Evolutionary conservation across 1,139 yeast species (phyloP), one percentile per base, ranked within the genome.

Genomic region (Pichia sp.): DNA sequence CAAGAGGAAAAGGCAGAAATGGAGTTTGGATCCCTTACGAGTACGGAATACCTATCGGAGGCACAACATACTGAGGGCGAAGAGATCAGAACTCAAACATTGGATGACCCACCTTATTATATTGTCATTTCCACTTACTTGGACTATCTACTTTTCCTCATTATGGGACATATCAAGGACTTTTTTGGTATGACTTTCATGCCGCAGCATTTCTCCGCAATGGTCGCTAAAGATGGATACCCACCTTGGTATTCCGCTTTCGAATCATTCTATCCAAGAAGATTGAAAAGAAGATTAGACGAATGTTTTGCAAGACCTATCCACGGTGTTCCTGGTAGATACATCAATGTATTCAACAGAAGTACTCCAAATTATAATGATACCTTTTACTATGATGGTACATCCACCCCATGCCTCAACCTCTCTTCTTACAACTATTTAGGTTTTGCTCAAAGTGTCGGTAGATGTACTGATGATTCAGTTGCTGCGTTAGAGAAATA

Each of bases 231-330:
- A 45, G 78, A 91, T 56, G 99, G 99, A 1, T 80, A 85, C 54
- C 97, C 98, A 23, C 97, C 99, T 27, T 81, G 96, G 82, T 84
- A 82, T 51, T 84, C 93, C 32, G 93, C 87, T 33, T 88, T 91
- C 58, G 99, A 91, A 60, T 77, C 85, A 49, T 93, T 91, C 56
- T 91, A 88, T 59, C 82, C 88, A 30, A 80, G 99, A 53, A 77
- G 97, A 52, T 72, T 91, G 67, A 88, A 93, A 58, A 74, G 73
- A 47, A 82, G 96, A 61, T 74, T 91, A 46, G 95, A 84, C 54
- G 97, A 91, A 60, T 87, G 96, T 59, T 91, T 91, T 61, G 86
- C 94, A 5, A 77, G 96, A 56, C 96, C 96, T 24, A 85, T 94
- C 22, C 83, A 85, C 42, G 97, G 97, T 28, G 98, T 91, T 22